Conservation (phyloP, 139 green algal genomes). For the Coelastrella sp. region DNA sequence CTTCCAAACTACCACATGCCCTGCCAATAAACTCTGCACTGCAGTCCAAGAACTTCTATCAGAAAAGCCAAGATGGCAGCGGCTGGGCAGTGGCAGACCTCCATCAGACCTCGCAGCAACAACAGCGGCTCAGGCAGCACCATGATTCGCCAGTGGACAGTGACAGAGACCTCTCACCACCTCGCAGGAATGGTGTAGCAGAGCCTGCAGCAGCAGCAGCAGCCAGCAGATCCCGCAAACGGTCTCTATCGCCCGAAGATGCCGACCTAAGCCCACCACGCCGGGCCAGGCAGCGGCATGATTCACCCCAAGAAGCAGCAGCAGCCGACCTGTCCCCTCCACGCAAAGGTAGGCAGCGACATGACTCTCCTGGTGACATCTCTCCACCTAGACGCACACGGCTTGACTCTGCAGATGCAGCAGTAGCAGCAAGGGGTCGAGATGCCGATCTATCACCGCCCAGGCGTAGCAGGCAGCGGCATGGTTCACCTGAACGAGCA, state of each 20-base stretch:
- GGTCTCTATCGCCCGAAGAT: slow-evolving; percentile 49
- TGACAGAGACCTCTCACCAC: slow-evolving; percentile 32
- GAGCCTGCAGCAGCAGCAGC: background rate
- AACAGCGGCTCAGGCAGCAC: background rate
- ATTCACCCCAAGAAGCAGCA: slow-evolving; percentile 14
- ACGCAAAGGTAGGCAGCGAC: slow-evolving; percentile 31
- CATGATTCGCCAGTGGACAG: slow-evolving; percentile 46
- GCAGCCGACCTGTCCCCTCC: slow-evolving; percentile 34
- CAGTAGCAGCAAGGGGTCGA: slow-evolving; percentile 33
- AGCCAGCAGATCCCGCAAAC: slow-evolving; percentile 40
- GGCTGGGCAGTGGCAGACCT: slow-evolving; percentile 47
- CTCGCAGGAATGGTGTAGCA: slow-evolving; percentile 29
- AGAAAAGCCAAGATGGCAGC: slow-evolving; percentile 46
- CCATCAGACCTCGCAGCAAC: background rate
- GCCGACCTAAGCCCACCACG: background rate
- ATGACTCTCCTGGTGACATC: slow-evolving; percentile 52
- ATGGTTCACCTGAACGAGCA: background rate
- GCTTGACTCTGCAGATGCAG: slow-evolving; percentile 24
- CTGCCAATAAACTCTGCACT: background rate
- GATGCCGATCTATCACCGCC: slow-evolving; percentile 30
- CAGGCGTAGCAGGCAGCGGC: slow-evolving; percentile 20
- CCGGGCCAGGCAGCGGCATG: slow-evolving; percentile 28
- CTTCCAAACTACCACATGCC: no score
- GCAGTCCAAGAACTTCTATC: slow-evolving; percentile 60
- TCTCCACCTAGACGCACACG: slow-evolving; percentile 44